A percentile compares a stretch with the other conserved stretches of the same genome.
These are phyloP conservation scores for Cladorrhinum sp. DNA, from an alignment of 2,329 filamentous ascomycete genomes.

Conservation along the genomic window DNA sequence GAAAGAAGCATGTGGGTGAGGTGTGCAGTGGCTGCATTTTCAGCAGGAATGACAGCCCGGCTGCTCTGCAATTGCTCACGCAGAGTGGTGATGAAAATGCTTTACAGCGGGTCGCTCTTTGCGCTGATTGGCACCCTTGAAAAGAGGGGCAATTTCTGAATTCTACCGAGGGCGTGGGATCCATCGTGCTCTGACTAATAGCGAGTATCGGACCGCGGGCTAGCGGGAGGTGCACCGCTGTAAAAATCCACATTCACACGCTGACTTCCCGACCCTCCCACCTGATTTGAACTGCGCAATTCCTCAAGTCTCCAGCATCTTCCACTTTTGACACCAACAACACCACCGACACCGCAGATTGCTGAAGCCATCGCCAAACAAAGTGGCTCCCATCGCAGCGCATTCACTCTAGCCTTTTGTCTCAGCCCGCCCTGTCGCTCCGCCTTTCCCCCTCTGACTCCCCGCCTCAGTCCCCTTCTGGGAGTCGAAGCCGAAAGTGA, in stretches of 20 bases:
- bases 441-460: slow-evolving; percentile 10
- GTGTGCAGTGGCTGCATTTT: no score
- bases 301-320: slow-evolving; percentile 8
- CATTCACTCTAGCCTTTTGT: slow-evolving; percentile 13
- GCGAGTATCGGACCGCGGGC: slow-evolving; percentile 18
- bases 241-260: slow-evolving; percentile 11
- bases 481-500: slow-evolving; percentile 1
- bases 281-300: slow-evolving; percentile 16
- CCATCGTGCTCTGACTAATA: slow-evolving; percentile 26
- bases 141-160: slow-evolving; percentile 22
- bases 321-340: background rate
- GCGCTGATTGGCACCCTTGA: slow-evolving; percentile 18
- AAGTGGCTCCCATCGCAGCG: background rate
- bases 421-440: slow-evolving; percentile 4
- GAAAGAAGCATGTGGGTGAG: background rate
- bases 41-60: no score
- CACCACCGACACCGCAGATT: background rate
- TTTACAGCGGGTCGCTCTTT: slow-evolving; percentile 8
- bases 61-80: slow-evolving; percentile 18
- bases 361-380: slow-evolving; percentile 13
- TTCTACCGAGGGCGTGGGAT: slow-evolving; percentile 28
- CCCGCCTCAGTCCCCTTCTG: slow-evolving; percentile 4
- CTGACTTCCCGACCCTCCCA: slow-evolving; percentile 11
- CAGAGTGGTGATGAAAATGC: slow-evolving; percentile 23
- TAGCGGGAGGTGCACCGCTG: slow-evolving; percentile 15